phyloP scores from a whole-genome alignment of 805 yeast genomes.

The Priceomyces haplophilus region DNA sequence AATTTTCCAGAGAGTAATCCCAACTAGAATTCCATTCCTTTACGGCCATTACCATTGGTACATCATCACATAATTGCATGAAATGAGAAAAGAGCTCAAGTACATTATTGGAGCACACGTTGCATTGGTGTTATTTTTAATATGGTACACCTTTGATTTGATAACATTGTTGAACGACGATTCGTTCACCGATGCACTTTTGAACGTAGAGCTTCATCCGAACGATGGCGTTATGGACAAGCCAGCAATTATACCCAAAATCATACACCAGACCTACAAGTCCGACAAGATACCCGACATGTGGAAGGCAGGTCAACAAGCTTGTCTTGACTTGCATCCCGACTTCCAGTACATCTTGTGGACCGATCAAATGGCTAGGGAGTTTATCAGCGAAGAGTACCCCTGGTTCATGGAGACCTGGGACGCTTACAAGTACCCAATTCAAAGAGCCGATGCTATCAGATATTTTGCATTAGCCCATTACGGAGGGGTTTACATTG shows the following conservation, averaged over 20 bases:
- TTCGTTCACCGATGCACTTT: slow-evolving; percentile 59
- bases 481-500: slow-evolving; percentile 88
- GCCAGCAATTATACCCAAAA: slow-evolving; percentile 73
- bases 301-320: slow-evolving; percentile 77
- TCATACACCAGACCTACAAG: slow-evolving; percentile 91
- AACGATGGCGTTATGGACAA: slow-evolving; percentile 38
- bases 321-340: slow-evolving; percentile 75
- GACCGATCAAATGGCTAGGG: slow-evolving; percentile 83
- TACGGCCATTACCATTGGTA: background rate
- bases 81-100: slow-evolving; percentile 65
- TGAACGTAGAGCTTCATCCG: slow-evolving; percentile 61
- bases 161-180: slow-evolving; percentile 74
- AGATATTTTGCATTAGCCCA: slow-evolving; percentile 80
- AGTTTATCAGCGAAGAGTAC: slow-evolving; percentile 73
- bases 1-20: background rate
- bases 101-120: slow-evolving; percentile 59
- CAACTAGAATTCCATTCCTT: background rate
- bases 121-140: slow-evolving; percentile 48
- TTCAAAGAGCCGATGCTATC: slow-evolving; percentile 87
- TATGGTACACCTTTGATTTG: slow-evolving; percentile 68
- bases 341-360: slow-evolving; percentile 85
- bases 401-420: slow-evolving; percentile 84
- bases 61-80: slow-evolving; percentile 2
- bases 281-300: slow-evolving; percentile 71
- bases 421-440: slow-evolving; percentile 75